Base-by-base conservation (phyloP, 2,329 filamentous ascomycete genomes). In the Apiospora kogelbergensis region DNA sequence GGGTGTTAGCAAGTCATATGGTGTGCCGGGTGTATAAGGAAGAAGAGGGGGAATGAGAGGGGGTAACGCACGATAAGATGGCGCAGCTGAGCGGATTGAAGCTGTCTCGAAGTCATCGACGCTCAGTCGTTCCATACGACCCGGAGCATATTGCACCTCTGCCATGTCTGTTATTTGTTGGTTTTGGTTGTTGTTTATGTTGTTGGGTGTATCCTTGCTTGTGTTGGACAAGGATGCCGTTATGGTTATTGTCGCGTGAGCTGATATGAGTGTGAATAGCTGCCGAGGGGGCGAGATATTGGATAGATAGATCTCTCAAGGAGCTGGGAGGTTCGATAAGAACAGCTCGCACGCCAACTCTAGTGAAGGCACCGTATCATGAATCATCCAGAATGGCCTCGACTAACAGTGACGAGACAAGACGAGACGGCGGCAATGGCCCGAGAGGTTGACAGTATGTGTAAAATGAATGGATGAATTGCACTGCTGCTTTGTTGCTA, bases 1-100 rank as follows among this genome's bases (percentile, higher is more conserved):
- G 40, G 11, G 6, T 45, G 6, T 37, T 65, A 65, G 63, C 41
- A 41, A 42, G 45, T 37, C 45, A 30, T 20, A 37, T 17, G 64
- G 15, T 22, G 40, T 22, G 33, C 22, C 40, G 22, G 24, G 30
- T 13, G 33, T 30, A 42, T n/a, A 37, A 4, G 11, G 1, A 2
- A 37, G 45, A 17, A 26, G 7, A 22, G 37, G 15, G 37, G 46
- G 41, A 33, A 33, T 4, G 33, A 33, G 37, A 37, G 69, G 24
- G 26, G 24, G 22, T 9, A 13, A 69, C 67, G 24, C 37, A 89
- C 87, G 83, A 77, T 92, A 92, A 11, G 90, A 92, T 48, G 90
- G 90, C n/a, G 90, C 89, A 9, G 86, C 86, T 22, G 90, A 92
- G 73, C 84, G 88, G 71, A 92, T 86, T 11, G 90, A 92, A 7